phyloP scores from a whole-genome alignment of 495 filamentous ascomycete genomes.

The Alectoria sarmentosa region DNA sequence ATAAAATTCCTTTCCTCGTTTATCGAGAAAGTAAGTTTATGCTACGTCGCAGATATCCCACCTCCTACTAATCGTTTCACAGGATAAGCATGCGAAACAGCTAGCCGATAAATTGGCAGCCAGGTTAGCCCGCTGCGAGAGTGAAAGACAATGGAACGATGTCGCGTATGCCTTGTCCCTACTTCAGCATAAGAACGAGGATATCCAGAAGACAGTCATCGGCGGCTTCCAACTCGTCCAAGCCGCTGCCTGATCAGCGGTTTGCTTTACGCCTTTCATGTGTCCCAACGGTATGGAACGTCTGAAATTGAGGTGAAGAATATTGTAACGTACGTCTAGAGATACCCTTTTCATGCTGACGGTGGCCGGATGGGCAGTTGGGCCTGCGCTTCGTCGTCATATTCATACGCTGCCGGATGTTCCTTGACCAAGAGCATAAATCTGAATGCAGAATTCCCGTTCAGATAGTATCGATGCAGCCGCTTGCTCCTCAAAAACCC shows the following conservation, averaged over 20 bases:
- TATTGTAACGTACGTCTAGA: not conserved
- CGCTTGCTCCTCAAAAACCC: conserved; percentile 92
- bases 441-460: conserved; percentile 90
- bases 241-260: conserved; percentile 44
- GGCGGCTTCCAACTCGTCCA: conserved; percentile 85
- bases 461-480: conserved; percentile 92
- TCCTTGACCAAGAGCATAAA: conserved; percentile 77
- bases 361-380: conserved; percentile 18
- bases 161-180: conserved; percentile 85
- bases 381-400: conserved; percentile 32
- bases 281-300: not conserved
- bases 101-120: conserved; percentile 90
- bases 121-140: conserved; percentile 77
- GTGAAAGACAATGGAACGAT: conserved; percentile 93
- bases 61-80: conserved; percentile 14
- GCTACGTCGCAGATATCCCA: not conserved
- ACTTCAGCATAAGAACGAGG: conserved; percentile 95
- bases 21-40: conserved; percentile 77
- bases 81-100: conserved; percentile 98
- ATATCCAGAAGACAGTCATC: conserved; percentile 74
- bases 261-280: conserved; percentile 23
- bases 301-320: conserved; percentile 3
- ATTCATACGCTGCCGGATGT: conserved; percentile 39
- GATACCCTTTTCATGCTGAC: conserved; percentile 22
- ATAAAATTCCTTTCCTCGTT: conserved; percentile 90